Base-by-base conservation (phyloP, 495 filamentous ascomycete species). In the Cladorrhinum samala region DNA sequence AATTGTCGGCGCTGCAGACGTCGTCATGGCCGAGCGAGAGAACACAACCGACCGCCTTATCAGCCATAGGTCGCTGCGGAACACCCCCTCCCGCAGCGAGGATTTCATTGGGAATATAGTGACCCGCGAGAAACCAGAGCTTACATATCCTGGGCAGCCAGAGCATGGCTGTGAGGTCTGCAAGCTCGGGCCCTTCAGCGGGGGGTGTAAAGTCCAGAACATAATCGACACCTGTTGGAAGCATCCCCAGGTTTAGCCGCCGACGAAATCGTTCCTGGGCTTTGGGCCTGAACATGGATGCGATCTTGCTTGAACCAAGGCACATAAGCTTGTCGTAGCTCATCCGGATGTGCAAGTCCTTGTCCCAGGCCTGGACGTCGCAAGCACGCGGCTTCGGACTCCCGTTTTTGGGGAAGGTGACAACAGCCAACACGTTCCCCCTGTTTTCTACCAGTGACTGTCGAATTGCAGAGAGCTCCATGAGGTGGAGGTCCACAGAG, bases 121-220 rank as follows among this genome's bases (percentile, higher is more conserved):
- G 39, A 0, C 77, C 73, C 13, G 84, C 71, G 0, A 58, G 56
- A 72, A 77, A 86, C 57, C 72, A 73, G 0, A 67, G 43, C 42
- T 66, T 61, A 8, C 84, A 72, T 7, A 72, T 72, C 20, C 67
- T 66, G 0, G 82, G 75, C 49, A 84, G 79, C 42, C 79, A 84
- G 14, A 86, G 60, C 40, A 78, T 77, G 1, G 77, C 78, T 38
- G 82, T 68, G 49, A 79, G 67, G 11, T 79, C 73, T 25, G 81
- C 76, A 0, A 81, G 75, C 48, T 84, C 82, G 1, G 84, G 76
- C 3, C 83, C 83, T 46, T 80, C 71, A 1, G 59, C 59, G 0
- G 79, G 77, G 14, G 83, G 83, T 1, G 83, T 85, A 16, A 86
- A 71, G 55, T 87, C 84, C 49, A 87, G 58, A 14, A 85, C 63